phyloP scores from a whole-genome alignment of 768 basidiomycete species.

The Leccinum variicolor region DNA sequence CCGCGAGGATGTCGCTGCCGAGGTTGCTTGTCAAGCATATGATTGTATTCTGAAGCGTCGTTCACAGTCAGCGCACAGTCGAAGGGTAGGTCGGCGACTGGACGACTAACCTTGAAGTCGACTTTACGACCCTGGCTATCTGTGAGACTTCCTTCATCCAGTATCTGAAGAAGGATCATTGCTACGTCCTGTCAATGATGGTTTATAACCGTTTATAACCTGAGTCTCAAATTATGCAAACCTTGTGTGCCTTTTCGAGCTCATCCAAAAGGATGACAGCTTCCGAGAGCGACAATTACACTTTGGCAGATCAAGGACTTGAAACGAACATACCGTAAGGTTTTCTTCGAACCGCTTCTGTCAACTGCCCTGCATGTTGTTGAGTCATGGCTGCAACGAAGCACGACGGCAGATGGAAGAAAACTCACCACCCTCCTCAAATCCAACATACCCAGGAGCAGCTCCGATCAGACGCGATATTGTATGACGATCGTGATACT shows the following conservation, averaged over 20 bases:
- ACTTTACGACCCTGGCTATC: slow-evolving; percentile 92
- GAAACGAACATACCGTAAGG: slow-evolving; percentile 44
- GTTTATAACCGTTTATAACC: background rate
- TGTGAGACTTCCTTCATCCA: slow-evolving; percentile 87
- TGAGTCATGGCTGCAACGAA: background rate
- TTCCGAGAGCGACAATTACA: slow-evolving; percentile 12
- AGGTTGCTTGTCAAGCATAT: slow-evolving; percentile 89
- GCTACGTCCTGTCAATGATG: slow-evolving; percentile 60
- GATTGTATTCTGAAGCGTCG: slow-evolving; percentile 67
- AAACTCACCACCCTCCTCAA: slow-evolving; percentile 61
- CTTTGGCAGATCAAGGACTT: background rate
- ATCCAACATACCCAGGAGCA: slow-evolving; percentile 86
- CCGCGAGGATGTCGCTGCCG: slow-evolving; percentile 75
- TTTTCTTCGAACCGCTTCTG: slow-evolving; percentile 60
- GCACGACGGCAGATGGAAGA: background rate
- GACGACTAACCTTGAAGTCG: slow-evolving; percentile 67
- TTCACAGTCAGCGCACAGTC: background rate
- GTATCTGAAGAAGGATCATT: slow-evolving; percentile 86
- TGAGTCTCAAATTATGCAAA: slow-evolving; percentile 15
- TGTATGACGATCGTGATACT: slow-evolving; percentile 90
- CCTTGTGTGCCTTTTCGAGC: slow-evolving; percentile 81
- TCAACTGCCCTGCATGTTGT: slow-evolving; percentile 46
- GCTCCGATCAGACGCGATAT: slow-evolving; percentile 90
- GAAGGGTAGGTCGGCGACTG: background rate
- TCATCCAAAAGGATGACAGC: slow-evolving; percentile 67